Base-by-base conservation (phyloP, 164 flowering plant species). In the Nymphaea colorata region DNA sequence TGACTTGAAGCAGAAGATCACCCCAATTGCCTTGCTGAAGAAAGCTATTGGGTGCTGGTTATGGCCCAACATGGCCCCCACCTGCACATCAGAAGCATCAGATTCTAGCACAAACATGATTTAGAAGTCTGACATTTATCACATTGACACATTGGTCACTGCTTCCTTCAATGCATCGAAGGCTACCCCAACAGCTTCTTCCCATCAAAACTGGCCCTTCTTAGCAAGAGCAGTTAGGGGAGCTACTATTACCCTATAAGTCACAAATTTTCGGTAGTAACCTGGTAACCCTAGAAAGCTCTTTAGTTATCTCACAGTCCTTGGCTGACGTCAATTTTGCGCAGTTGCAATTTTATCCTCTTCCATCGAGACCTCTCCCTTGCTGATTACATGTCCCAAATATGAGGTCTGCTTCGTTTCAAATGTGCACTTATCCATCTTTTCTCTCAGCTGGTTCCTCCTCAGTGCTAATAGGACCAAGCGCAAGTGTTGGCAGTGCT, bases 41-140 rank as follows among this genome's bases (percentile, higher is more conserved):
- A 14, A 62, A 2, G 64, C 64, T 11, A 66, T 7, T 66, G 68
- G 68, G 0, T 25, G 18, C 6, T 57, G 15, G 0, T 43, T 36
- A 4, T 66, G 68, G 57, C 43, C 44, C 18, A 66, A 0, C 5
- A 66, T 25, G 4, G 57, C 68, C 12, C 57, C 68, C 4, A 66
- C 45, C 5, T 57, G 57, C 4, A 11, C 45, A 11, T 36, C 12
- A 2, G 68, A 43, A 8, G 68, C 68, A 4, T 66, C 68, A 66
- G 57, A 66, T 66, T 66, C 68, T 5, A 66, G 8, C 14, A 10
- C n/a, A 18, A 66, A 66, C 4, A 57, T 53, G 43, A 4, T 66
- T 10, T 11, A 0, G 11, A 44, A 65, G 18, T 14, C 7, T 2
- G 3, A 0, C 15, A 51, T 17, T 66, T 36, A 41, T 45, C 45